Base-by-base conservation (phyloP, 2,329 filamentous ascomycete species). In the Sporothrix humicola region DNA sequence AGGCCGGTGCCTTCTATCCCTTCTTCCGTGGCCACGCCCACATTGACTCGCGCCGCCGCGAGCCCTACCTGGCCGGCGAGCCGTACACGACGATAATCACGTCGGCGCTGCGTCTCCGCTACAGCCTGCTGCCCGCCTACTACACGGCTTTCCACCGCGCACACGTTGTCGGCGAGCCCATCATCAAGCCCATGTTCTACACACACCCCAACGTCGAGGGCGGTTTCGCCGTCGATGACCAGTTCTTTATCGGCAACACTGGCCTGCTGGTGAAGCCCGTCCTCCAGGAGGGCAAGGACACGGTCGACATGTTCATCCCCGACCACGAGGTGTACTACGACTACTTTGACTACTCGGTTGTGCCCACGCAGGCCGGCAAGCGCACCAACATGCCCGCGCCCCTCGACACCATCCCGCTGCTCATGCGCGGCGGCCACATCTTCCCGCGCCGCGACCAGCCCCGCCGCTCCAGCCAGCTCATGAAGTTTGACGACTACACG, bases 21-120 rank as follows among this genome's bases (percentile, higher is more conserved):
- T 99, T 98, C 86, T 97, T 98, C 92, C 93, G 96, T 75, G 96
- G 90, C 1, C 96, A 99, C 81, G 96, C 96, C 7, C 96, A 99
- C 82, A 98, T 98, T 75, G 96, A 99, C 80, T 93, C 96, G 54
- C 93, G 96, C 63, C 92, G 96, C 37, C 92, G 96, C 71, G 96
- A 99, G 83, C 96, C 96, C 2, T 99, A 98, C 80, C 86, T 98
- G 73, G 87, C 91, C 12, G 92, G 93, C 12, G 92, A 96, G 75
- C 94, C 95, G 0, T 94, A 97, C 83, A 93, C 90, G 3, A 87
- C 88, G 71, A 97, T 98, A 81, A 93, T 97, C 79, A 93, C 94
- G 0, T 90, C 95, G 75, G 95, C 96, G 1, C 86, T 99, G 58
- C 92, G 95, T 48, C 87, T 99, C 58, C 90, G 96, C 69, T 99